Evolutionary conservation across 495 filamentous ascomycete genomes (phyloP), one percentile per base, ranked within the genome.

Genomic region (Ascodesmis nigricans): DNA sequence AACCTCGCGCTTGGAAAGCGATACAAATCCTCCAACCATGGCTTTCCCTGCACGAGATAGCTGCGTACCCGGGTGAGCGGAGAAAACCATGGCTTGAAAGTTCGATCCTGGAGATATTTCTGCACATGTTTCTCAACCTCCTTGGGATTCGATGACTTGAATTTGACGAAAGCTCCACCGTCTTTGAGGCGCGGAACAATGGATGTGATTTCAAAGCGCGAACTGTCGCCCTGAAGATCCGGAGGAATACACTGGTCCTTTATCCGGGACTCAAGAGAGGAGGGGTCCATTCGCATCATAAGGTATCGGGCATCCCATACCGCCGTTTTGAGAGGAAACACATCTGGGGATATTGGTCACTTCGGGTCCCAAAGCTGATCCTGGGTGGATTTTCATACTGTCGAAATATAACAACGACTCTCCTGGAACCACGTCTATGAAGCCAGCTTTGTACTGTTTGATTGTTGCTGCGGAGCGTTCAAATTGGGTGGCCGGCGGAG

Each of bases 11-110:
- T 81, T 2, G 87, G 87, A 15, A 78, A 71, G 6, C 83, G 71
- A 43, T 76, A 75, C 2, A 97, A 58, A 55, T 97, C 87, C 46
- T 97, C 87, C 13, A 95, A 60, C 87, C 87, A 97, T 0, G 87
- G 87, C n/a, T 65, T 65, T 7, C 87, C 87, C 11, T 65, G 55
- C 6, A 97, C 90, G 5, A 75, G 56, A 26, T 66, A 66, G 3
- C 69, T 64, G 21, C 64, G 66, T 35, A 84, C 72, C 14, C 60
- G 54, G n/a, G 66, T 62, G 31, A 90, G 73, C 18, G 35, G 35
- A 8, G 25, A 9, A 20, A 37, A 37, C 35, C 35, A 37, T 8
- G 35, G 84, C 40, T 66, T 76, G 30, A 91, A 69, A 0, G 69
- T 71, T n/a, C 73, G 60, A 31, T 81, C 57, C 27, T 63, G 55